Conservation (phyloP, 2,329 filamentous ascomycete genomes). For the Xylaria sp. region DNA sequence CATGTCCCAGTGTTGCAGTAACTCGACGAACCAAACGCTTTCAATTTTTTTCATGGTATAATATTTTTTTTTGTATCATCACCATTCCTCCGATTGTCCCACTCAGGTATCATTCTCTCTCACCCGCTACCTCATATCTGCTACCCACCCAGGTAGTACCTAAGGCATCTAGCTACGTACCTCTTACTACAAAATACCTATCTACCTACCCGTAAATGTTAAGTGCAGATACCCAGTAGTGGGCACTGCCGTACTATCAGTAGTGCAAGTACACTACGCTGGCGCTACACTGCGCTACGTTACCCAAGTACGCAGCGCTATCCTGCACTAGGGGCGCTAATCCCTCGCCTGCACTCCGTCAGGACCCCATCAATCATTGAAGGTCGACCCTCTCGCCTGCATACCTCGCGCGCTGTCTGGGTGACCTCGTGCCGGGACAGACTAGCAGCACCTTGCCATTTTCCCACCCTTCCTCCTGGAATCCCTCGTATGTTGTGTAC, state of each 20-base stretch:
- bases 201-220: too few relatives aligned
- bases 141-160: too few relatives aligned
- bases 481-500: constrained; percentile 31
- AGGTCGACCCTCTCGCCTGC: constrained; percentile 16
- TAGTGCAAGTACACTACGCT: background rate
- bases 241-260: too few relatives aligned
- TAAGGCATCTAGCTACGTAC: too few relatives aligned
- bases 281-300: background rate
- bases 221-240: too few relatives aligned
- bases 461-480: constrained; percentile 34
- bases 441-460: constrained; percentile 33
- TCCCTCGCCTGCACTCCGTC: constrained; percentile 5
- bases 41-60: constrained; percentile 9
- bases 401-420: constrained; percentile 25
- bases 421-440: constrained; percentile 40
- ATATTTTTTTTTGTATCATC: constrained; percentile 17
- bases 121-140: too few relatives aligned
- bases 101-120: constrained; percentile 22
- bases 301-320: background rate
- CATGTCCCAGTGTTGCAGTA: constrained; percentile 23
- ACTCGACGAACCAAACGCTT: constrained; percentile 18
- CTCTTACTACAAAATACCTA: too few relatives aligned
- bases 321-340: background rate
- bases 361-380: constrained; percentile 23
- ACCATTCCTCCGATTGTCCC: constrained; percentile 22